Evolutionary conservation across 1,284 basidiomycete species (phyloP).

Genomic region (Pseudozyma tsukubaensis): DNA sequence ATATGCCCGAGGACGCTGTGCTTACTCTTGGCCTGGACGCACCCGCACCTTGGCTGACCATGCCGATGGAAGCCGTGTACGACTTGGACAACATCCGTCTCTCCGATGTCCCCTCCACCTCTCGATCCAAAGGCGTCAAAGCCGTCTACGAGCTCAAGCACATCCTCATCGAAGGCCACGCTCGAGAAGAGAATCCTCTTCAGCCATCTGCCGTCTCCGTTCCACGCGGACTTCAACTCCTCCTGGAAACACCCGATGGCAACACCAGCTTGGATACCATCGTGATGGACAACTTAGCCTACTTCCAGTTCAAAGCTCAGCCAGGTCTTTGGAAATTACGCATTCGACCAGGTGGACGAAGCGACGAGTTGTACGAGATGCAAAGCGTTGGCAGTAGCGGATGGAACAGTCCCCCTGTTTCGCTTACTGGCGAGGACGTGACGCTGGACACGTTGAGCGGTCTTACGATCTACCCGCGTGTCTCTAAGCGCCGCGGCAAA

Average conservation of each 20-base stretch:
- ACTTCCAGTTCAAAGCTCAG: slow-evolving; percentile 92
- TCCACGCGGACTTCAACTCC: slow-evolving; percentile 74
- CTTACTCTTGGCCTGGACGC: slow-evolving; percentile 92
- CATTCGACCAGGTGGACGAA: slow-evolving; percentile 84
- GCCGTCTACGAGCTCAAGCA: slow-evolving; percentile 88
- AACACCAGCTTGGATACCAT: slow-evolving; percentile 66
- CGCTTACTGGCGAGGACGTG: slow-evolving; percentile 68
- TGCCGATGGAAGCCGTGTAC: slow-evolving; percentile 86
- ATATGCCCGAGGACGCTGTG: slow-evolving; percentile 76
- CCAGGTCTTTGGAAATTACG: slow-evolving; percentile 87
- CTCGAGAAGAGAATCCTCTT: slow-evolving; percentile 76
- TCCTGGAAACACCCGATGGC: slow-evolving; percentile 57
- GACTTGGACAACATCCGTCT: slow-evolving; percentile 97
- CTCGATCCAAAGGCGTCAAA: slow-evolving; percentile 75
- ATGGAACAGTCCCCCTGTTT: slow-evolving; percentile 80
- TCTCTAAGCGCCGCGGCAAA: slow-evolving; percentile 80
- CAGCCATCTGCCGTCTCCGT: slow-evolving; percentile 75
- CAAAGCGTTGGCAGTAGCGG: slow-evolving; percentile 80
- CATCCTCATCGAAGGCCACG: slow-evolving; percentile 92
- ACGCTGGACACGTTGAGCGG: slow-evolving; percentile 85
- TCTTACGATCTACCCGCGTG: slow-evolving; percentile 84
- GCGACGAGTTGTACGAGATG: slow-evolving; percentile 82
- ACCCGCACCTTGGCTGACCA: slow-evolving; percentile 89
- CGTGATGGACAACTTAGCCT: slow-evolving; percentile 93
- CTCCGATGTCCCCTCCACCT: slow-evolving; percentile 73